These are phyloP conservation scores for Lentinus polychrous DNA, from an alignment of 1,284 basidiomycete species.

Conservation along the genomic window DNA sequence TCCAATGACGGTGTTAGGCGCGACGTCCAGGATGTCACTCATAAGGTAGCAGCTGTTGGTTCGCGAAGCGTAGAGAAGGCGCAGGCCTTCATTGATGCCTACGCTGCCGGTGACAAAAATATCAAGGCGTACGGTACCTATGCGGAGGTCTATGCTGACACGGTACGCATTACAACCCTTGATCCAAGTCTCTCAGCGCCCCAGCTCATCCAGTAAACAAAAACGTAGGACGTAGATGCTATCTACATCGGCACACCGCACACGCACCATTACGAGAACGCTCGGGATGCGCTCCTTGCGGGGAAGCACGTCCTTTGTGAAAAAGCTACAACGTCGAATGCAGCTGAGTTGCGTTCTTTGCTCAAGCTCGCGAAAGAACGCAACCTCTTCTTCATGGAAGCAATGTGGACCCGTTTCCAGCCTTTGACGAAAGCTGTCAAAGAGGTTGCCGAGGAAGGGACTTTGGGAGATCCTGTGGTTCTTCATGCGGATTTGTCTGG, in stretches of 20 bases:
- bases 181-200: too few species aligned
- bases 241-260: conserved; percentile 88
- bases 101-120: conserved; percentile 39
- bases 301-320: conserved; percentile 87
- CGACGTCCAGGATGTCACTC: conserved; percentile 63
- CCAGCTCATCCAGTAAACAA: too few species aligned
- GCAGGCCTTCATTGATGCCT: conserved; percentile 57
- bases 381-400: conserved; percentile 86
- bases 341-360: conserved; percentile 60
- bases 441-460: conserved; percentile 53
- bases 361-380: conserved; percentile 68
- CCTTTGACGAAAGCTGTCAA: conserved; percentile 64
- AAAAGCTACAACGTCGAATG: conserved; percentile 69
- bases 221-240: conserved; percentile 61
- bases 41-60: conserved; percentile 75
- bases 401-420: conserved; percentile 77
- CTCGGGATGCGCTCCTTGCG: conserved; percentile 69
- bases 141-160: conserved; percentile 67
- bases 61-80: conserved; percentile 72
- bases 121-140: conserved; percentile 77
- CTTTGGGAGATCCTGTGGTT: conserved; percentile 55
- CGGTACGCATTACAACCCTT: conserved; percentile 4
- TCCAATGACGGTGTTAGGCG: conserved; percentile 39
- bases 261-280: conserved; percentile 77
- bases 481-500: conserved; percentile 70